Evolutionary conservation across 306 rosid genomes (phyloP).

Genomic region (Biancaea sappan): DNA sequence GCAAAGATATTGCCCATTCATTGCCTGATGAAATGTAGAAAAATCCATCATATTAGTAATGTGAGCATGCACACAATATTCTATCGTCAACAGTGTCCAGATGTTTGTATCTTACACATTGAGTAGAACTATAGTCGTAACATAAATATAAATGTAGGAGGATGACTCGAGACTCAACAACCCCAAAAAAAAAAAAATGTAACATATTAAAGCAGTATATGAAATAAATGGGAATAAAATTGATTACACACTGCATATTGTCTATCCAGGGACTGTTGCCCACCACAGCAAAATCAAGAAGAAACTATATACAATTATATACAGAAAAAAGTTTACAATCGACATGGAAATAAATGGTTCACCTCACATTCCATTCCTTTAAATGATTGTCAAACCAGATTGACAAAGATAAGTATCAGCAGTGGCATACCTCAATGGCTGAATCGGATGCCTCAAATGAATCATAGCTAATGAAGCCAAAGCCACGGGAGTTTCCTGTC

Average conservation of each 20-base stretch:
- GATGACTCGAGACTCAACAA: too few relatives aligned
- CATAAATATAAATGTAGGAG: too few relatives aligned
- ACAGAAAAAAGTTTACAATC: background rate
- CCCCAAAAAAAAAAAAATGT: too few relatives aligned
- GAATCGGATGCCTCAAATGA: constrained; percentile 99
- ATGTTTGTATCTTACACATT: background rate
- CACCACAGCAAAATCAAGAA: background rate
- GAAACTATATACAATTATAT: background rate
- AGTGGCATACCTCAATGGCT: constrained; percentile 83
- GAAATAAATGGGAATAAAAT: background rate
- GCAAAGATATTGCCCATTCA: constrained; percentile 98
- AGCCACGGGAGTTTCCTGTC: constrained; percentile 95
- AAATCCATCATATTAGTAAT: constrained; percentile 5
- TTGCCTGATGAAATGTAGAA: constrained; percentile 57
- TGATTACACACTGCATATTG: too few relatives aligned
- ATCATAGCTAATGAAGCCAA: constrained; percentile 98
- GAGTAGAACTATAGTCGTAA: background rate
- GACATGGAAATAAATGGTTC: constrained; percentile 3
- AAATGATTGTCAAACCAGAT: constrained; percentile 19
- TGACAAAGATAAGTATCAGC: background rate
- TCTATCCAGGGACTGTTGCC: background rate
- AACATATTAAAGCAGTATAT: background rate
- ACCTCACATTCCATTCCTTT: constrained; percentile 6
- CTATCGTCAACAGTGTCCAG: background rate
- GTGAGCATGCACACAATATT: background rate